phyloP scores from a whole-genome alignment of 2,329 filamentous ascomycete genomes.

The Penicillium sp. region DNA sequence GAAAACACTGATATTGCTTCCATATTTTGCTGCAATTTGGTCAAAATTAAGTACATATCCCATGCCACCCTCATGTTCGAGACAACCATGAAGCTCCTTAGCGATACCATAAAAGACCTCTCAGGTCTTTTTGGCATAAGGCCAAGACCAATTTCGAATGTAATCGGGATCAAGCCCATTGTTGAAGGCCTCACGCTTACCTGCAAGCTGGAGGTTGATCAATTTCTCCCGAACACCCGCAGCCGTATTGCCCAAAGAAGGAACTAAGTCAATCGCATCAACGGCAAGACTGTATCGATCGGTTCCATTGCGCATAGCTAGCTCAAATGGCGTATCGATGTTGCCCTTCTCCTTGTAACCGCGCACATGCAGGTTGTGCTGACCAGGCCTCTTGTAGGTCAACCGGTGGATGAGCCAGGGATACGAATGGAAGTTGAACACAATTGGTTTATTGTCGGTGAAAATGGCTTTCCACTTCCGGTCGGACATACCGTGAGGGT shows the following conservation, averaged over 20 bases:
- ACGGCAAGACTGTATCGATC: constrained; percentile 76
- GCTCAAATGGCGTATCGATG: constrained; percentile 75
- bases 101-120: background rate
- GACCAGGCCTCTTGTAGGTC: constrained; percentile 71
- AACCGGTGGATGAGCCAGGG: constrained; percentile 76
- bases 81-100: background rate
- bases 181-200: constrained; percentile 65
- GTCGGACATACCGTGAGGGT: constrained; percentile 70
- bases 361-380: constrained; percentile 67
- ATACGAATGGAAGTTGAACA: constrained; percentile 85
- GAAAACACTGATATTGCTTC: background rate
- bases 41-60: background rate
- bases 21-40: background rate
- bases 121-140: constrained; percentile 32
- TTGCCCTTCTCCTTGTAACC: constrained; percentile 83
- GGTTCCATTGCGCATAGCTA: constrained; percentile 74
- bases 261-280: constrained; percentile 69
- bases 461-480: constrained; percentile 67
- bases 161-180: constrained; percentile 66
- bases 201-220: constrained; percentile 62
- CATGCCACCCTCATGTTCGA: background rate
- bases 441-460: constrained; percentile 67
- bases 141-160: constrained; percentile 67
- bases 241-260: constrained; percentile 62
- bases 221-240: constrained; percentile 62